Percentiles rank a stretch among this genome's conserved stretches.
Conservation (phyloP, 345 rosid genomes). For the Brassica cretica region DNA sequence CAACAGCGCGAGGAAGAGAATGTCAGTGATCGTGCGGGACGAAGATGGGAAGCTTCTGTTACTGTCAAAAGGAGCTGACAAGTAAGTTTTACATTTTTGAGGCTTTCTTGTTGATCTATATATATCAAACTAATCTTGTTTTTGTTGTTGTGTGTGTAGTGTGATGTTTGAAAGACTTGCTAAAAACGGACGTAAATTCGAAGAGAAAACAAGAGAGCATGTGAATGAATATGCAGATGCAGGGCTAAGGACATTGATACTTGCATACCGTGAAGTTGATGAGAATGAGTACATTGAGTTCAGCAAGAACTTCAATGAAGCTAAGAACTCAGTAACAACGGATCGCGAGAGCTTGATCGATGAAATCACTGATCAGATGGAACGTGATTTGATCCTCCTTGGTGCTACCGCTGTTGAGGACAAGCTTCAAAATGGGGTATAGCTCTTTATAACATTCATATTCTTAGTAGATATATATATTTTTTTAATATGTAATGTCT, state of each 20-base stretch:
- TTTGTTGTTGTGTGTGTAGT: constrained; percentile 40
- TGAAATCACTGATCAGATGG: constrained; percentile 66
- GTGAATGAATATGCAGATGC: constrained; percentile 85
- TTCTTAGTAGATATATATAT: neutral
- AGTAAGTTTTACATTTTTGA: constrained; percentile 52
- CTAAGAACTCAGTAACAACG: constrained; percentile 60
- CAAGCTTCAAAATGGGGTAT: constrained; percentile 93
- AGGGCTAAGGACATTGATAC: constrained; percentile 90
- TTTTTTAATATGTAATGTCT: neutral
- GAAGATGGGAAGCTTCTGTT: constrained; percentile 75
- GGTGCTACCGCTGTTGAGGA: constrained; percentile 59
- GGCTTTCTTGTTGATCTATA: constrained; percentile 2
- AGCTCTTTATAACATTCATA: constrained; percentile 14
- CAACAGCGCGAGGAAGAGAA: constrained; percentile 58
- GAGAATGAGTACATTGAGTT: constrained; percentile 73
- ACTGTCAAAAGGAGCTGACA: constrained; percentile 96
- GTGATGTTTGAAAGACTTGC: constrained; percentile 92
- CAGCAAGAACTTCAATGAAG: constrained; percentile 61
- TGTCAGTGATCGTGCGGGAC: constrained; percentile 82
- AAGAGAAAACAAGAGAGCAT: constrained; percentile 67
- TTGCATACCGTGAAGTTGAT: constrained; percentile 81
- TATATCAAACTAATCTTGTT: neutral
- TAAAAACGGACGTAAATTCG: constrained; percentile 53
- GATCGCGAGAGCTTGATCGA: constrained; percentile 76
- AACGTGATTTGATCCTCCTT: constrained; percentile 74